Conservation (phyloP, 208 protist genomes). For the Lotmaria passim region DNA sequence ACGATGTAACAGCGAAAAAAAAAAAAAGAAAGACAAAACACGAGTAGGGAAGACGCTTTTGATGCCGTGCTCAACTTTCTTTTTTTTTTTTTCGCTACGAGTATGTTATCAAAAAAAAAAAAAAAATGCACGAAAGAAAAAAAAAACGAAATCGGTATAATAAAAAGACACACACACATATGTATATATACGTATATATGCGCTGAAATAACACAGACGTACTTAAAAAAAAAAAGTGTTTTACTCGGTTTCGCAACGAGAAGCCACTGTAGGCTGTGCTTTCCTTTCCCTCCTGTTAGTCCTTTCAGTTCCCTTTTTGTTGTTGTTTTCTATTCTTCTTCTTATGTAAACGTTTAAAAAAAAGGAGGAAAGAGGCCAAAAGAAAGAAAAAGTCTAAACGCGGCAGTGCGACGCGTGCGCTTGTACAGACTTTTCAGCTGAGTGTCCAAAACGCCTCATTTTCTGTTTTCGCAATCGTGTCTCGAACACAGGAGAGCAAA, state of each 20-base stretch:
- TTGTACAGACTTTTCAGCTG: neutral
- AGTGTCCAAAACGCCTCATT: neutral
- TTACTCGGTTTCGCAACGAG: neutral
- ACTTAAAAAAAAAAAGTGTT: neutral
- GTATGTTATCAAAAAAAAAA: slow-evolving; percentile 9
- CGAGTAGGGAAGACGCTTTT: neutral
- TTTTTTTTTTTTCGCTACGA: slow-evolving; percentile 6
- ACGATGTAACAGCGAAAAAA: slow-evolving; percentile 4
- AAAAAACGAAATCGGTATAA: neutral
- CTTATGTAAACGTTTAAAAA: neutral
- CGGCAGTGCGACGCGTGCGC: neutral
- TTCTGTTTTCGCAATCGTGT: neutral
- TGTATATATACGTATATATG: neutral
- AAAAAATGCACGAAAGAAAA: neutral
- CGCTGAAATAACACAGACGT: neutral
- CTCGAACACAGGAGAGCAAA: neutral
- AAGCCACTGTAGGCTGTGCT: no score
- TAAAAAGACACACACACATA: neutral
- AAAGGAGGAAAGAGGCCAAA: slow-evolving; percentile 13
- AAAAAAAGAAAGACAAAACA: neutral
- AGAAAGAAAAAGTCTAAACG: neutral
- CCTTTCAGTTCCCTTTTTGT: no score
- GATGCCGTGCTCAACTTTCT: neutral
- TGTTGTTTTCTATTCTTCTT: neutral
- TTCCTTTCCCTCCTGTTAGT: no score